A percentile compares a stretch with the other conserved stretches of the same genome.
Conservation (phyloP, 192 early-diverging fungal species). For the Coemansia reversa region DNA sequence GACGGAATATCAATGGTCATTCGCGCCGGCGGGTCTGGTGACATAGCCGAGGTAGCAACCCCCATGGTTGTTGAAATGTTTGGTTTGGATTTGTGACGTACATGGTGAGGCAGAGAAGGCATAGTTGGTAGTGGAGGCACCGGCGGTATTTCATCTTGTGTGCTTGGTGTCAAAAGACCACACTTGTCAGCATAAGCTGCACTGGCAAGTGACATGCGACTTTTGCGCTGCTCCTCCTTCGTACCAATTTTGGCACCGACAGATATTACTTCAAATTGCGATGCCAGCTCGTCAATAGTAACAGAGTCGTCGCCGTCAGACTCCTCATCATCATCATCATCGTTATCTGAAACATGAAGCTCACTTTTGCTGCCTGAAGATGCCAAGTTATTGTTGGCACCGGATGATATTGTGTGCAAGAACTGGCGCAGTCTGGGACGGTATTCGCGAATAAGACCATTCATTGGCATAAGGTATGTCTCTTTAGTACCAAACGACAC, state of each 20-base stretch:
- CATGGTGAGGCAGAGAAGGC: slow-evolving; percentile 8
- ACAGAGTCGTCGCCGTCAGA: slow-evolving; percentile 27
- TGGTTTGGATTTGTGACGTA: slow-evolving; percentile 13
- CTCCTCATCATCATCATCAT: slow-evolving; percentile 2
- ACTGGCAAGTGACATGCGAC: slow-evolving; percentile 43
- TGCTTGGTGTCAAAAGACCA: slow-evolving; percentile 17
- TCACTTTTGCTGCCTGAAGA: neutral
- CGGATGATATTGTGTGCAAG: slow-evolving; percentile 61
- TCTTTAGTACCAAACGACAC: slow-evolving; percentile 93
- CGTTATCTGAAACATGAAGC: neutral
- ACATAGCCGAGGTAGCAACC: slow-evolving; percentile 2
- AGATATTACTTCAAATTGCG: slow-evolving; percentile 44
- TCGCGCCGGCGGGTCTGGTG: slow-evolving; percentile 17
- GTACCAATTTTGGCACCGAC: slow-evolving; percentile 46
- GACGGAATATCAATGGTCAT: slow-evolving; percentile 40
- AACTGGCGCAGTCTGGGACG: slow-evolving; percentile 77
- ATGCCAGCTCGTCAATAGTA: slow-evolving; percentile 50
- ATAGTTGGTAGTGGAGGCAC: slow-evolving; percentile 20
- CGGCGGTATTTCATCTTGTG: slow-evolving; percentile 16
- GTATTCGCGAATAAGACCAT: slow-evolving; percentile 82
- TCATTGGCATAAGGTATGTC: slow-evolving; percentile 83
- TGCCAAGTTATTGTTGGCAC: neutral
- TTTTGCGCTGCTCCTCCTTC: slow-evolving; percentile 54
- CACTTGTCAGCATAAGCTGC: slow-evolving; percentile 15
- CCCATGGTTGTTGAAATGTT: neutral